Conservation (phyloP, 257 asterid genomes). For the Nicotiana paniculata region DNA sequence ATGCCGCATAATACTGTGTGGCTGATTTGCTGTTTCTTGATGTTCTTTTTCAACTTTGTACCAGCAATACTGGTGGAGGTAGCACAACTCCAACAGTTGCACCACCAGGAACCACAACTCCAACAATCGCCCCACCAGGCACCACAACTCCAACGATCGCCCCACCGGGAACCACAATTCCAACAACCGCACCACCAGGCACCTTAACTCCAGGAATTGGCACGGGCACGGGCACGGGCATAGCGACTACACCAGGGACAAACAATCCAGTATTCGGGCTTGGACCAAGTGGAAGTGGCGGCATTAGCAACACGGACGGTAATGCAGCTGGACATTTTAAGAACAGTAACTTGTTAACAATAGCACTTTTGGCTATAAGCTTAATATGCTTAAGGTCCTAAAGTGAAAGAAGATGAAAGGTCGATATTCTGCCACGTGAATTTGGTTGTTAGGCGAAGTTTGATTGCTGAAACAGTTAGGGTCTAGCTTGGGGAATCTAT, state of each 20-base stretch:
- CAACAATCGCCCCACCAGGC: constrained; percentile 18
- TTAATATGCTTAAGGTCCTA: not conserved
- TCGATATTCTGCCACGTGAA: not conserved
- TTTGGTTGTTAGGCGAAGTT: not conserved
- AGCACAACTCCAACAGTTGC: constrained; percentile 19
- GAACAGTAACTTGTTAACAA: not conserved
- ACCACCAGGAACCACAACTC: constrained; percentile 16
- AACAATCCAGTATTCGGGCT: not conserved
- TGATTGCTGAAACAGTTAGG: not conserved
- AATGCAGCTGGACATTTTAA: not conserved
- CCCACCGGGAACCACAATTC: constrained; percentile 10
- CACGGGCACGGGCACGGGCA: not conserved
- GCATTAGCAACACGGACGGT: not conserved
- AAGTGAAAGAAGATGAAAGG: not conserved
- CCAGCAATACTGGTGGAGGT: constrained; percentile 9
- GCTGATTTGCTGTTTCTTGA: not conserved
- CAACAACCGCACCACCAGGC: constrained; percentile 19
- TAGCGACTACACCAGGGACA: not conserved
- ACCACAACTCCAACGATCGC: constrained; percentile 20
- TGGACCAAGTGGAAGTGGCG: constrained; percentile 3
- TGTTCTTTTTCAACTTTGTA: not conserved
- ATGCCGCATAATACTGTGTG: not conserved
- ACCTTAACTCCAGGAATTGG: not conserved
- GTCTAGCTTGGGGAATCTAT: not conserved
- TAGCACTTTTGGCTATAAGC: not conserved